phyloP scores from a whole-genome alignment of 169 alveolate species.

The Plasmodium chabaudi region DNA sequence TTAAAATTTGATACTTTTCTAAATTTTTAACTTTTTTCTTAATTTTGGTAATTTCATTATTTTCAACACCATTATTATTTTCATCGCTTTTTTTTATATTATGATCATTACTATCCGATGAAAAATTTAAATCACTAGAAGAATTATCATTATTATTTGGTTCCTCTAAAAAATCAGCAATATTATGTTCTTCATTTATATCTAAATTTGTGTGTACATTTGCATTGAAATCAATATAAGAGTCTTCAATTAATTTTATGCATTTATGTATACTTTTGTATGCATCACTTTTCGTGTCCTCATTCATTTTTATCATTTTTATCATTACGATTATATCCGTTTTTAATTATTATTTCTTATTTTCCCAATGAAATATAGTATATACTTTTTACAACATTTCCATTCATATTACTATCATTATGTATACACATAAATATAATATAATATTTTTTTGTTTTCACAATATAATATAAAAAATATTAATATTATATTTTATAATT shows the following conservation, averaged over 20 bases:
- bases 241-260: background rate
- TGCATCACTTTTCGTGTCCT: too few species aligned
- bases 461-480: too few species aligned
- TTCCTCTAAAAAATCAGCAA: background rate
- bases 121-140: background rate
- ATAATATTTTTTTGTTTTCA: too few species aligned
- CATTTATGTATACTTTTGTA: background rate
- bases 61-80: background rate
- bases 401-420: too few species aligned
- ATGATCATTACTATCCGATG: background rate
- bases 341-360: too few species aligned
- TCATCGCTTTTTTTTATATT: background rate
- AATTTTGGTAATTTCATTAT: background rate
- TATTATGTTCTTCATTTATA: background rate
- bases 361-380: too few species aligned
- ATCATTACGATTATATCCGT: too few species aligned
- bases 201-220: constrained; percentile 1
- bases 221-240: constrained; percentile 22
- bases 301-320: too few species aligned
- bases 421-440: too few species aligned
- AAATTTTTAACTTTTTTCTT: constrained; percentile 17
- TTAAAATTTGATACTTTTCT: background rate
- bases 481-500: too few species aligned
- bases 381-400: too few species aligned
- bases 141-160: background rate